These are phyloP conservation scores for Rhodamnia argentea DNA, from an alignment of 345 rosid species.

Conservation along the genomic window DNA sequence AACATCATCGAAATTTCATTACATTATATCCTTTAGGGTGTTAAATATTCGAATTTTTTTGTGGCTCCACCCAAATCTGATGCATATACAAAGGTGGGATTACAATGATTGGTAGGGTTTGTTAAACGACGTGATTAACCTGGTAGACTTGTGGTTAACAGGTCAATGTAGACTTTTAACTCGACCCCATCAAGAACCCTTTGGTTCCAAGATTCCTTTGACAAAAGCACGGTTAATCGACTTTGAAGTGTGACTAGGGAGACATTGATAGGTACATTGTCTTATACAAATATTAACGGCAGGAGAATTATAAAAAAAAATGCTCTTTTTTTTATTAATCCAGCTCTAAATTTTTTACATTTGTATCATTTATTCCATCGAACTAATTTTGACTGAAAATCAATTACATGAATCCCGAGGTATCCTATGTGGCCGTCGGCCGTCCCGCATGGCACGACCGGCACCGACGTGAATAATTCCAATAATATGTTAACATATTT, in stretches of 20 bases:
- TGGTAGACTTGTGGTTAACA: neutral
- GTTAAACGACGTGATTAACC: neutral
- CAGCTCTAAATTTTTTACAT: too few relatives aligned
- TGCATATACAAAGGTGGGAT: neutral
- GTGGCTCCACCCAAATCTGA: neutral
- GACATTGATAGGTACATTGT: neutral
- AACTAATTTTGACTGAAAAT: too few relatives aligned
- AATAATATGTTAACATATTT: too few relatives aligned
- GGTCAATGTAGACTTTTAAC: neutral
- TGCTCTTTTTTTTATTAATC: too few relatives aligned
- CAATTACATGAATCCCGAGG: too few relatives aligned
- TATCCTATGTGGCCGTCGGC: too few relatives aligned
- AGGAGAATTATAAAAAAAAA: too few relatives aligned
- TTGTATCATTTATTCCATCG: too few relatives aligned
- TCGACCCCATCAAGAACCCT: neutral
- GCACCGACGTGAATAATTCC: too few relatives aligned
- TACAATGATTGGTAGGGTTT: neutral
- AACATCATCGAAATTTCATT: neutral
- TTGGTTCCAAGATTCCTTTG: neutral
- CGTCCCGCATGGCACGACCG: too few relatives aligned
- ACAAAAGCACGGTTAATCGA: neutral
- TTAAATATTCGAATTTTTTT: neutral
- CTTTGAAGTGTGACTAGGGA: neutral
- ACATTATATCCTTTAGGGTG: neutral
- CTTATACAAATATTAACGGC: neutral